These are phyloP conservation scores for Parafenestella ontariensis DNA, from an alignment of 2,329 filamentous ascomycete genomes.

Conservation along the genomic window DNA sequence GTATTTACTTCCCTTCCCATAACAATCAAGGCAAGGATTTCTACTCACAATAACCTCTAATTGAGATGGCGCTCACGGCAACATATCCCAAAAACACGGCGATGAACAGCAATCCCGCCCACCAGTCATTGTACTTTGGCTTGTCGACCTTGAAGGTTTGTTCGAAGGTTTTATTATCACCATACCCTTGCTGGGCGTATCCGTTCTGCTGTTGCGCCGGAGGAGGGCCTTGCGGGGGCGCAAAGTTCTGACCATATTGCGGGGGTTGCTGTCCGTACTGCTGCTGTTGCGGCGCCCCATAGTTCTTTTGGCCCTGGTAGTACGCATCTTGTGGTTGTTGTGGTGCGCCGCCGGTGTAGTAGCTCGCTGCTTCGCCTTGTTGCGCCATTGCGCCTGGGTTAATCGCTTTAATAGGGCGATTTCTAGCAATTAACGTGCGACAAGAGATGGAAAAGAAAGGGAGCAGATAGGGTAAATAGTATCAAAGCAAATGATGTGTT, in stretches of 20 bases:
- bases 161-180: slow-evolving; percentile 67
- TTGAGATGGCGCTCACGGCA: slow-evolving; percentile 75
- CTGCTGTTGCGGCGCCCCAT: slow-evolving; percentile 7
- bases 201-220: slow-evolving; percentile 23
- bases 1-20: not conserved
- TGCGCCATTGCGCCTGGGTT: slow-evolving; percentile 36
- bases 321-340: slow-evolving; percentile 20
- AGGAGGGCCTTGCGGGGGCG: slow-evolving; percentile 33
- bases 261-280: slow-evolving; percentile 38
- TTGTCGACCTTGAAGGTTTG: slow-evolving; percentile 81
- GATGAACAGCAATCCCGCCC: slow-evolving; percentile 83
- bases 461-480: slow-evolving; percentile 3
- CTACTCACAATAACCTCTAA: slow-evolving; percentile 70
- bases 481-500: slow-evolving; percentile 17
- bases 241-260: slow-evolving; percentile 42
- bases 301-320: slow-evolving; percentile 1
- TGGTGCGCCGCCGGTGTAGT: slow-evolving; percentile 44
- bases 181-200: slow-evolving; percentile 36
- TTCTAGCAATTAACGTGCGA: not conserved
- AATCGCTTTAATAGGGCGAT: not conserved
- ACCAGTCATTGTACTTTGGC: slow-evolving; percentile 90
- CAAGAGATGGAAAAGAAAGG: not conserved
- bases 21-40: not conserved
- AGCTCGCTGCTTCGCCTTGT: slow-evolving; percentile 47
- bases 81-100: slow-evolving; percentile 75